A percentile compares a stretch with the other conserved stretches of the same genome.
Evolutionary conservation across 2,329 filamentous ascomycete genomes (phyloP).

Genomic region (Nannizziopsis barbatae): DNA sequence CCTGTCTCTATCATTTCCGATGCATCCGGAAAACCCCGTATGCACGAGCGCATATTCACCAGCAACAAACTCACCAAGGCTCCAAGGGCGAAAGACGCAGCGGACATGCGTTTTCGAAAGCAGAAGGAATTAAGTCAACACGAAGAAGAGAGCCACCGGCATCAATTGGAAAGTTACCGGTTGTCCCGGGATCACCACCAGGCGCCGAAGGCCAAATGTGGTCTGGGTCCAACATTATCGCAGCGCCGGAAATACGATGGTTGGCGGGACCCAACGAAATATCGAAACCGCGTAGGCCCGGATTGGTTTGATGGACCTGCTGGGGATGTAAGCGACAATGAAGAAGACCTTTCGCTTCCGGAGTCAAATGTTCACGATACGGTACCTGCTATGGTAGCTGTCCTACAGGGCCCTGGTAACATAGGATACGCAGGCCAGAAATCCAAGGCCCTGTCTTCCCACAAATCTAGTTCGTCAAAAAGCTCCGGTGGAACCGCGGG

Average conservation of each 20-base stretch:
- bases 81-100: slow-evolving; percentile 14
- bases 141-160: slow-evolving; percentile 7
- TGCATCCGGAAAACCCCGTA: slow-evolving; percentile 19
- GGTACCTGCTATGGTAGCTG: slow-evolving; percentile 10
- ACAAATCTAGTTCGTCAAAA: slow-evolving; percentile 5
- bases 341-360: slow-evolving; percentile 12
- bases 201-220: not conserved
- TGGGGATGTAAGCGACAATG: slow-evolving; percentile 24
- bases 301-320: slow-evolving; percentile 29
- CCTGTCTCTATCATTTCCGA: slow-evolving; percentile 29
- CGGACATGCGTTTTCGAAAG: slow-evolving; percentile 18
- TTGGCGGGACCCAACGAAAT: slow-evolving; percentile 10
- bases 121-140: slow-evolving; percentile 5
- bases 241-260: slow-evolving; percentile 13
- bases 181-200: slow-evolving; percentile 2
- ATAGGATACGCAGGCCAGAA: slow-evolving; percentile 6
- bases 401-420: slow-evolving; percentile 1
- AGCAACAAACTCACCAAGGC: slow-evolving; percentile 24
- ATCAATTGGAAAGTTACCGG: slow-evolving; percentile 5
- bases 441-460: slow-evolving; percentile 4
- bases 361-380: slow-evolving; percentile 6
- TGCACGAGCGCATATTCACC: slow-evolving; percentile 14
- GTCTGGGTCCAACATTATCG: not conserved
- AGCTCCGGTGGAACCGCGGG: slow-evolving; percentile 9
- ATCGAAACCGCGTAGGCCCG: slow-evolving; percentile 10